phyloP scores from a whole-genome alignment of 2,329 filamentous ascomycete species.

The Myriosclerotinia scirpicola region DNA sequence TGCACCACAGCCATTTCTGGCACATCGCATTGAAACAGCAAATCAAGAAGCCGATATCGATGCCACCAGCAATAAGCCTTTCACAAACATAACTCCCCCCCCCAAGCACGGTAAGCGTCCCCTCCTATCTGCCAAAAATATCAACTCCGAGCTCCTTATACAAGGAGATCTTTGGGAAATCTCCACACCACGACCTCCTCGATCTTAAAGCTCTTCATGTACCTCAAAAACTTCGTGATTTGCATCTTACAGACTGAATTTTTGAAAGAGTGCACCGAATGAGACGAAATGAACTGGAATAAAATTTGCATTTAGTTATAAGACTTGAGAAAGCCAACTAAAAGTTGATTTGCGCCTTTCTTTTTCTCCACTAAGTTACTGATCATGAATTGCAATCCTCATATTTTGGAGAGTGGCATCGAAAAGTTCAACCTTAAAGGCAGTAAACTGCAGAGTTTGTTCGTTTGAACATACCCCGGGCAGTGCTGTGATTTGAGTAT shows the following conservation, averaged over 20 bases:
- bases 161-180: neutral
- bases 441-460: neutral
- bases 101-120: no score
- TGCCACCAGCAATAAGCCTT: neutral
- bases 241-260: neutral
- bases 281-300: neutral
- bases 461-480: neutral
- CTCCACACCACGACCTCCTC: neutral
- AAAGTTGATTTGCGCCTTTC: neutral
- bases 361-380: neutral
- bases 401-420: neutral
- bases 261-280: neutral
- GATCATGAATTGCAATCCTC: neutral
- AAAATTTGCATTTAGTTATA: neutral
- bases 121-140: neutral
- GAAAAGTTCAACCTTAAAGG: neutral
- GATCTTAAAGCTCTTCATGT: neutral
- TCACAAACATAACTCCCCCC: neutral
- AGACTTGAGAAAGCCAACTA: neutral
- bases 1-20: no score
- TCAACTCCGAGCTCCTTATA: neutral
- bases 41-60: neutral
- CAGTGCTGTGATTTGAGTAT: no score
- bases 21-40: no score
- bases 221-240: neutral